Evolutionary conservation across 1,284 basidiomycete species (phyloP).

Genomic region (Phellopilus nigrolimitatus): DNA sequence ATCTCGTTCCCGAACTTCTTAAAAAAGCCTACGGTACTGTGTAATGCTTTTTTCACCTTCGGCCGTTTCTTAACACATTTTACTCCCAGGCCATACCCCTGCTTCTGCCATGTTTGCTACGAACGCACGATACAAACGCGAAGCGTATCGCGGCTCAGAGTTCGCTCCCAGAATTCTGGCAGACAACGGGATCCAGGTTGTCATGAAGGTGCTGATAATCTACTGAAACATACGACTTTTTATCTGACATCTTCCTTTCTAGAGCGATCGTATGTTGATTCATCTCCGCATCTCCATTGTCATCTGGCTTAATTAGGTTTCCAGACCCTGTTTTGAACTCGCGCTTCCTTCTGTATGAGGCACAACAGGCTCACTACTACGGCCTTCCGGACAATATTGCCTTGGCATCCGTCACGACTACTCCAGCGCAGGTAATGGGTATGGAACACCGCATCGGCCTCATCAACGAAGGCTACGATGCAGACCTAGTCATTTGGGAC

Average conservation of each 20-base stretch:
- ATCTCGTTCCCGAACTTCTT: constrained; percentile 69
- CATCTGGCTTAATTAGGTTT: not conserved
- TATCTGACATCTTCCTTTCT: not conserved
- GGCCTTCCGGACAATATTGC: constrained; percentile 56
- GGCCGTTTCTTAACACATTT: not conserved
- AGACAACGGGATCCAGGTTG: constrained; percentile 69
- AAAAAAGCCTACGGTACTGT: constrained; percentile 63
- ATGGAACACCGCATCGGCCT: constrained; percentile 80
- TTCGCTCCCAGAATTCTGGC: constrained; percentile 79
- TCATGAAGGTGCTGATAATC: constrained; percentile 66
- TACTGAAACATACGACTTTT: not conserved
- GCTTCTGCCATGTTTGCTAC: constrained; percentile 76
- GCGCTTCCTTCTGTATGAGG: constrained; percentile 77
- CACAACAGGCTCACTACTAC: constrained; percentile 84
- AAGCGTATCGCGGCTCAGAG: constrained; percentile 81
- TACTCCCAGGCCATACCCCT: constrained; percentile 46
- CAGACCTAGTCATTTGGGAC: constrained; percentile 66
- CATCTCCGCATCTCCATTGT: not conserved
- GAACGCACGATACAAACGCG: constrained; percentile 72
- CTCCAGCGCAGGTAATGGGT: constrained; percentile 73
- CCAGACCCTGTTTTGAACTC: constrained; percentile 65
- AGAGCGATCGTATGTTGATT: not conserved
- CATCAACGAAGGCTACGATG: constrained; percentile 54
- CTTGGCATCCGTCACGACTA: constrained; percentile 71
- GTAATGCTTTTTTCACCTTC: not conserved